A percentile compares a stretch with the other conserved stretches of the same genome.
Conservation (phyloP, 1,284 basidiomycete genomes). For the Cryptococcus depauperatus region DNA sequence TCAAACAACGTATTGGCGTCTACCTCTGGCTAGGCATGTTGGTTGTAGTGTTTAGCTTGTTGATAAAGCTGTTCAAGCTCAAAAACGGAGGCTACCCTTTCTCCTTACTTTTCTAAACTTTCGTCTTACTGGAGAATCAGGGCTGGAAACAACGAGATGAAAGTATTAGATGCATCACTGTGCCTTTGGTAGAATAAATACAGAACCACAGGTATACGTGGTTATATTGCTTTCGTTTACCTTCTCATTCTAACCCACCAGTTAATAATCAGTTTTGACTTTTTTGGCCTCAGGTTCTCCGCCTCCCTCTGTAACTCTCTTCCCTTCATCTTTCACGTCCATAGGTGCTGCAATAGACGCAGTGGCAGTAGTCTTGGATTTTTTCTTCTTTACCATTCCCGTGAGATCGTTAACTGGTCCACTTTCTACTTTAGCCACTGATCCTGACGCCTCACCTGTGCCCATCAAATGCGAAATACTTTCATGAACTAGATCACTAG, state of each 20-base stretch:
- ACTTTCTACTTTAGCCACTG: conserved; percentile 17
- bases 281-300: conserved; percentile 53
- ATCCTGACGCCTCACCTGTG: conserved; percentile 3
- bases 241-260: no score
- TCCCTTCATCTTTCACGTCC: conserved; percentile 8
- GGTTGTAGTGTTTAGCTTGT: conserved; percentile 75
- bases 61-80: conserved; percentile 80
- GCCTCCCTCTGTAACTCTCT: conserved; percentile 50
- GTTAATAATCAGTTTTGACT: conserved; percentile 55
- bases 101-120: conserved; percentile 22
- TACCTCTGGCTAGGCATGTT: conserved; percentile 83
- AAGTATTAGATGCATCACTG: conserved; percentile 2
- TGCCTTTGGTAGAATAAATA: background rate
- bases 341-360: conserved; percentile 17
- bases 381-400: conserved; percentile 75
- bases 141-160: background rate
- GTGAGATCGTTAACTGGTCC: conserved; percentile 67
- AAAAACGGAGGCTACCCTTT: conserved; percentile 62
- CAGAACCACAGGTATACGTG: no score
- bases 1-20: conserved; percentile 72
- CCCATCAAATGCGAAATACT: conserved; percentile 43
- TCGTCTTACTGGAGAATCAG: background rate
- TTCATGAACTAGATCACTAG: conserved; percentile 47
- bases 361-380: conserved; percentile 34
- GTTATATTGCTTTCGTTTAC: no score